These are phyloP conservation scores for Tylopilus felleus DNA, from an alignment of 768 basidiomycete genomes.

Conservation along the genomic window DNA sequence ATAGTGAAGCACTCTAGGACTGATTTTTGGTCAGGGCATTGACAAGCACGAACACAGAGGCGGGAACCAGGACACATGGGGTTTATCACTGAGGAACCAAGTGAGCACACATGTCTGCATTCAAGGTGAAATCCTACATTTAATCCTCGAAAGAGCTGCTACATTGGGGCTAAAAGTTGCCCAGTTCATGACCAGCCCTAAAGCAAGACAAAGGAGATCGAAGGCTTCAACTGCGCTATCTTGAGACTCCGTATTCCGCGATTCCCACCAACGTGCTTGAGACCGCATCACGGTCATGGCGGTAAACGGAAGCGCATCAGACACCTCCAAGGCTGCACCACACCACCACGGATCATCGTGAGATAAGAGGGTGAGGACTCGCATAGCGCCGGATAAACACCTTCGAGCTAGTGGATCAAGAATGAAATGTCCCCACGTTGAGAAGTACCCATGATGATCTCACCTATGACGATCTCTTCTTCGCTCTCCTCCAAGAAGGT, in stretches of 20 bases:
- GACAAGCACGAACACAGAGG: constrained; percentile 51
- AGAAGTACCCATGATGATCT: not conserved
- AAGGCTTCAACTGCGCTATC: constrained; percentile 39
- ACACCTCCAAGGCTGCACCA: constrained; percentile 44
- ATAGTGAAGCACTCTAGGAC: constrained; percentile 49
- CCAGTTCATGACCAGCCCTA: constrained; percentile 75
- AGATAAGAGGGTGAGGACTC: constrained; percentile 69
- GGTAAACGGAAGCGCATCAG: constrained; percentile 44
- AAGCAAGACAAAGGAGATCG: constrained; percentile 71
- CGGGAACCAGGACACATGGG: constrained; percentile 48
- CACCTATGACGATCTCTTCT: constrained; percentile 19
- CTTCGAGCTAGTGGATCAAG: constrained; percentile 31
- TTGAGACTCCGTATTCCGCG: constrained; percentile 1
- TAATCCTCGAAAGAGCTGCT: constrained; percentile 44
- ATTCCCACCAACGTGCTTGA: constrained; percentile 28
- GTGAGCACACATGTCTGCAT: not conserved
- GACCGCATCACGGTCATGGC: constrained; percentile 45
- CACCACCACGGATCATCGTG: constrained; percentile 62
- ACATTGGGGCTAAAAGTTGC: constrained; percentile 56
- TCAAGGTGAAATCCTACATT: constrained; percentile 40
- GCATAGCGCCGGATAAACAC: constrained; percentile 56
- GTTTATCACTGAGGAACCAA: constrained; percentile 43
- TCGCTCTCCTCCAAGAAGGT: constrained; percentile 28
- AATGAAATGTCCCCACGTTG: not conserved
- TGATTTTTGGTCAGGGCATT: constrained; percentile 43